Conservation (phyloP, 768 basidiomycete genomes). For the Butyriboletus loyo region DNA sequence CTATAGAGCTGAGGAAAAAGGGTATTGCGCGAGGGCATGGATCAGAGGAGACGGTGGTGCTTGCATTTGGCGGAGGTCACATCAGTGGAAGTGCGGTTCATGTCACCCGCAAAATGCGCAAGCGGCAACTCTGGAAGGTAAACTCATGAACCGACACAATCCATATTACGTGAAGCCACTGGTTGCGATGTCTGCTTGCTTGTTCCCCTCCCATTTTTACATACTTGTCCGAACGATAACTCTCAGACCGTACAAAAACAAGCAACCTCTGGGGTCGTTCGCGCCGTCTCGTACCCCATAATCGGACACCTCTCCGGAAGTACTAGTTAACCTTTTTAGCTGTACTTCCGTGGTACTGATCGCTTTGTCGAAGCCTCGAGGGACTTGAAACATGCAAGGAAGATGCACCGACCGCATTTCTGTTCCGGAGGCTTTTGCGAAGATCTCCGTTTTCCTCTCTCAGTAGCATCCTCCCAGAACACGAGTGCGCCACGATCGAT, state of each 20-base stretch:
- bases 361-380: slow-evolving; percentile 13
- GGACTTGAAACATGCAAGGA: slow-evolving; percentile 9
- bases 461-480: slow-evolving; percentile 32
- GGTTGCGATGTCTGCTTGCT: slow-evolving; percentile 15
- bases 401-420: slow-evolving; percentile 4
- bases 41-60: slow-evolving; percentile 86
- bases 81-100: slow-evolving; percentile 75
- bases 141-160: slow-evolving; percentile 57
- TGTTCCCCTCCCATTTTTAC: slow-evolving; percentile 21
- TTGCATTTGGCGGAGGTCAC: slow-evolving; percentile 77
- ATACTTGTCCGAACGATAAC: slow-evolving; percentile 17
- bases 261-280: no score
- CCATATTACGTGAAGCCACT: slow-evolving; percentile 28
- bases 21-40: slow-evolving; percentile 68
- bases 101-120: slow-evolving; percentile 83
- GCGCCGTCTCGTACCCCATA: slow-evolving; percentile 6
- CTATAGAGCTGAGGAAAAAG: slow-evolving; percentile 78
- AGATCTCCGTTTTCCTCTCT: slow-evolving; percentile 19
- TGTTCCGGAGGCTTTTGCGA: slow-evolving; percentile 17
- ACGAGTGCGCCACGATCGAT: slow-evolving; percentile 50
- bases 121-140: slow-evolving; percentile 78
- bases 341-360: slow-evolving; percentile 19
- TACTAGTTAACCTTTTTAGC: slow-evolving; percentile 30
- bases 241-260: no score
- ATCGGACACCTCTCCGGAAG: slow-evolving; percentile 18